Conservation (phyloP, 805 yeast species). For the Lipomyces starkeyi region DNA sequence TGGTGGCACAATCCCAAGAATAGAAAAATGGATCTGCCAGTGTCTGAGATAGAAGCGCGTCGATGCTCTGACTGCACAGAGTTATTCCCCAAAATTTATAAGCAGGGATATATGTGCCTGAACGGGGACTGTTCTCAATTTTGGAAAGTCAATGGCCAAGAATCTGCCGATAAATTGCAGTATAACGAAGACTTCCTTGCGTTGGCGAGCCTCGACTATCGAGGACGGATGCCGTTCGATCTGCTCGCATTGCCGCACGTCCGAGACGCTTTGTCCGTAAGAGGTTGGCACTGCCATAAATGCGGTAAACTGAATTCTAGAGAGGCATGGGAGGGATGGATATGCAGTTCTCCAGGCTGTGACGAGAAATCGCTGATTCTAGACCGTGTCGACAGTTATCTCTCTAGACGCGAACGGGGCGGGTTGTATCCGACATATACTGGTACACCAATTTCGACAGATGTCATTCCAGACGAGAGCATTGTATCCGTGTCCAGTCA, state of each 20-base stretch:
- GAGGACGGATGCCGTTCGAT: conserved; percentile 8
- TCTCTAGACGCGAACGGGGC: neutral
- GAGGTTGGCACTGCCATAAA: conserved; percentile 15
- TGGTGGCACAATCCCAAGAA: conserved; percentile 14
- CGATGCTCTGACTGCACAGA: neutral
- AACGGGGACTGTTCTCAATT: neutral
- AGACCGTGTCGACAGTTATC: conserved; percentile 8
- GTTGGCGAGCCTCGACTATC: neutral
- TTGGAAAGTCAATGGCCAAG: neutral
- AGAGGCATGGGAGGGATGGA: conserved; percentile 20
- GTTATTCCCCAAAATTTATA: neutral
- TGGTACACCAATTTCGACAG: conserved; percentile 6
- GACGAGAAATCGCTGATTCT: neutral
- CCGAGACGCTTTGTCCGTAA: neutral
- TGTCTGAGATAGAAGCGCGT: neutral
- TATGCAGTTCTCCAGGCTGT: conserved; percentile 12
- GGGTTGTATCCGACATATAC: neutral
- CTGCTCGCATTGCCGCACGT: neutral
- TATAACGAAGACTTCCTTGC: conserved; percentile 7
- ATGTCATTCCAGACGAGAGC: neutral
- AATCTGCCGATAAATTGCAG: neutral
- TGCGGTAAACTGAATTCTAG: conserved; percentile 18
- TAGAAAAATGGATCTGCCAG: neutral
- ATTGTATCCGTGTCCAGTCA: neutral
- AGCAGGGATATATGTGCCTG: conserved; percentile 2